phyloP scores from a whole-genome alignment of 225 moss, liverwort and hornwort species.

The Rhytidiadelphus loreus region DNA sequence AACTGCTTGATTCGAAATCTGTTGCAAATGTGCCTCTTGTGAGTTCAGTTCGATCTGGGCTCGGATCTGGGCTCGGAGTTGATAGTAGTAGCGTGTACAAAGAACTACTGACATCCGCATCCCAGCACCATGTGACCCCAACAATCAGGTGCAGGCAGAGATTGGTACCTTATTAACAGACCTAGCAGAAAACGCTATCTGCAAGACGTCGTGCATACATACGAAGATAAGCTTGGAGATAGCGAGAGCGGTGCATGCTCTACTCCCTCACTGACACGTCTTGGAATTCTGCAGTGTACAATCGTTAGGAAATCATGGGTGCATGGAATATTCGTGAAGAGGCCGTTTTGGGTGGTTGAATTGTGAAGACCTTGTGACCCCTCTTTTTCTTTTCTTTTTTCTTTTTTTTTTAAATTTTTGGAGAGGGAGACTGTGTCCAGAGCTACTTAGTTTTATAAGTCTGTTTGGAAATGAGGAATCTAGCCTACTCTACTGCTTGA shows the following conservation, averaged over 20 bases:
- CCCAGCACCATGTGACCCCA: neutral
- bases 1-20: neutral
- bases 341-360: neutral
- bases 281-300: neutral
- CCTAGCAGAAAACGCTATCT: neutral
- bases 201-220: neutral
- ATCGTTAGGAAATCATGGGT: neutral
- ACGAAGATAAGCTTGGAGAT: neutral
- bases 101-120: neutral
- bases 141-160: neutral
- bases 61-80: neutral
- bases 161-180: neutral
- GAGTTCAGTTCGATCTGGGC: neutral
- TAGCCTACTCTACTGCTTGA: neutral
- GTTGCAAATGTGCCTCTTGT: neutral
- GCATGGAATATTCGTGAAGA: neutral
- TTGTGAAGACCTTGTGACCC: neutral
- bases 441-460: neutral
- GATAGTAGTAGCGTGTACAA: neutral
- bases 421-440: neutral
- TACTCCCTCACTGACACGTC: neutral
- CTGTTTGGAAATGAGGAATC: neutral
- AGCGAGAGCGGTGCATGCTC: neutral
- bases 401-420: no score
- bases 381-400: no score